Conservation (phyloP, 1,284 basidiomycete genomes). For the Apiotrichum porosum region DNA sequence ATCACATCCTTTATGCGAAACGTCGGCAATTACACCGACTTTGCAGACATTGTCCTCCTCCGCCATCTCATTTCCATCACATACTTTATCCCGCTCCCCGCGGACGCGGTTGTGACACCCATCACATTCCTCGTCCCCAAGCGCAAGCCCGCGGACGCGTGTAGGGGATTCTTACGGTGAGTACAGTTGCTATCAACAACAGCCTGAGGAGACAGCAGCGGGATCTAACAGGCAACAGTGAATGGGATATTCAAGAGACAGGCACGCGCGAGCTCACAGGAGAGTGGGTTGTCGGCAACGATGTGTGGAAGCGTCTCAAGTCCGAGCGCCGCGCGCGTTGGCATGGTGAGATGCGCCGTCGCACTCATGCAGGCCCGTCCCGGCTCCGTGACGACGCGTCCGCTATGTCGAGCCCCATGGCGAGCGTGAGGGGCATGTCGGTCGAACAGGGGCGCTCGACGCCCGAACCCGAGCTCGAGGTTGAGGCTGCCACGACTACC, state of each 20-base stretch:
- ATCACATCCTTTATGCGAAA: slow-evolving; percentile 66
- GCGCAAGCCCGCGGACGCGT: slow-evolving; percentile 60
- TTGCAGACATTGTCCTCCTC: slow-evolving; percentile 80
- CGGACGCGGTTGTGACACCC: slow-evolving; percentile 90
- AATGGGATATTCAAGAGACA: slow-evolving; percentile 68
- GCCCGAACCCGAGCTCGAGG: slow-evolving; percentile 23
- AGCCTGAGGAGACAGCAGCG: too few species aligned
- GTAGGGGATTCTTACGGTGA: slow-evolving; percentile 35
- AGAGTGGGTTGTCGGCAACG: slow-evolving; percentile 93
- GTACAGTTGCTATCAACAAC: slow-evolving; percentile 1
- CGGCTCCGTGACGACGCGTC: slow-evolving; percentile 4
- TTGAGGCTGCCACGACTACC: slow-evolving; percentile 4
- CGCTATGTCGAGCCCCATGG: background rate
- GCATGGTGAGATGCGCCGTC: slow-evolving; percentile 15
- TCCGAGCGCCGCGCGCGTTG: slow-evolving; percentile 63
- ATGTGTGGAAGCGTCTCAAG: slow-evolving; percentile 83
- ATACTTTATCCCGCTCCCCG: slow-evolving; percentile 79
- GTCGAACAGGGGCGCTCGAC: slow-evolving; percentile 10
- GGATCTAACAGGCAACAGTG: slow-evolving; percentile 34
- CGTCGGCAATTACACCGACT: slow-evolving; percentile 71
- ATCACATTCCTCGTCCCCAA: slow-evolving; percentile 87
- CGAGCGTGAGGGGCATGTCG: background rate
- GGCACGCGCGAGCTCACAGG: slow-evolving; percentile 79
- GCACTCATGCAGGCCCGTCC: slow-evolving; percentile 6
- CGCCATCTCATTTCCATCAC: slow-evolving; percentile 75